Evolutionary conservation across 805 yeast genomes (phyloP), one percentile per base, ranked within the genome.

Genomic region (Maudiozyma saulgeensis): DNA sequence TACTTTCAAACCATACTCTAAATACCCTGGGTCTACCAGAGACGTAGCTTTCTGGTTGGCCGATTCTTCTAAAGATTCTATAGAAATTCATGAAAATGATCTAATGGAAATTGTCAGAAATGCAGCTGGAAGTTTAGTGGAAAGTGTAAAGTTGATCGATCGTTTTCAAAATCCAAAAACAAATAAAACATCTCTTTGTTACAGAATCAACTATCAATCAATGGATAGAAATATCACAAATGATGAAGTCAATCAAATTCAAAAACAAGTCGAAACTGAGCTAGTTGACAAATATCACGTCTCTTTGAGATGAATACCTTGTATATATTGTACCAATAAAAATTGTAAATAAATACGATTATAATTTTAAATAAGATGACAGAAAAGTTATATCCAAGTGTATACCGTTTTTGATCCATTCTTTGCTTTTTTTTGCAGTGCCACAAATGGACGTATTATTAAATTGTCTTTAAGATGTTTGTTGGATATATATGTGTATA

Each of bases 41-140:
- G 99, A 93, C 62, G 80, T 90, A 28, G 87, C 97, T 9, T 93
- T 91, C 66, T 93, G 98, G 98, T 70, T 87, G 26, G 83, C 88
- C 6, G 61, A 67, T 2, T 31, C 39, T 4, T 43, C 28, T 31
- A 15, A 34, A 6, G 58, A 61, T 6, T 51, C 63, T 3, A 59
- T 61, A 15, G 56, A 55, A 25, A 62, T 87, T 38, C 97, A 91
- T 60, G 85, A 81, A 54, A 93, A 93, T 64, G 99, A 93, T 64
- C 74, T 93, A 28, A 91, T 88, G 96, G 99, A 93, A 66, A 74
- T 86, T 46, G 93, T 93, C 19, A 80, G 99, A 62, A 77, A 77
- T 49, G 75, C 76, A 41, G 96, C 93, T 8, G 95, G 93, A 3
- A 95, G 88, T 67, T 70, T 89, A 51, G 95, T 90, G 0, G 98